Percentiles rank a stretch among this genome's conserved stretches.
Conservation (phyloP, 2,329 filamentous ascomycete species). For the Trichophyton mentagrophytes region DNA sequence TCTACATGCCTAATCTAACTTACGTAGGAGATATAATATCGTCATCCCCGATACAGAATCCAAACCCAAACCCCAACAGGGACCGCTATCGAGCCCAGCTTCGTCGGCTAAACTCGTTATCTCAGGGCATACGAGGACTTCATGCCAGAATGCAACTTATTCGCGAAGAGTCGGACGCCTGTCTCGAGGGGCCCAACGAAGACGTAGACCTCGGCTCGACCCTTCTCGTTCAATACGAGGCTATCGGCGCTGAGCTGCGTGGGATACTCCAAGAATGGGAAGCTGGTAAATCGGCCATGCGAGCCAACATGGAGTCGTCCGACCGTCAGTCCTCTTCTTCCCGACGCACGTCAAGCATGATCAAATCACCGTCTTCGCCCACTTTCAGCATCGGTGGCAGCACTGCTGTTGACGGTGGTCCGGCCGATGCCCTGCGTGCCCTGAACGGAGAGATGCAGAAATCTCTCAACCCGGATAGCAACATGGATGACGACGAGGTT, state of each 20-base stretch:
- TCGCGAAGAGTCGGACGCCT: slow-evolving; percentile 74
- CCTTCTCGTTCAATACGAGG: slow-evolving; percentile 83
- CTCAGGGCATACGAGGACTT: slow-evolving; percentile 76
- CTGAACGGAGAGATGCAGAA: slow-evolving; percentile 56
- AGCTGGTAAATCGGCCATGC: slow-evolving; percentile 68
- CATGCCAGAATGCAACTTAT: slow-evolving; percentile 91
- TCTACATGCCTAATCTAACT: slow-evolving; percentile 5
- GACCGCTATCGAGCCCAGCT: slow-evolving; percentile 79
- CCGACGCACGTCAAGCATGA: slow-evolving; percentile 34
- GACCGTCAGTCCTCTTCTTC: slow-evolving; percentile 9
- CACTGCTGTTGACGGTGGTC: slow-evolving; percentile 43
- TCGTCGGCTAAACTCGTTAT: slow-evolving; percentile 75
- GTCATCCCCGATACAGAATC: slow-evolving; percentile 29
- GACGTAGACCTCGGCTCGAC: slow-evolving; percentile 60
- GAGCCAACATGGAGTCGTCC: slow-evolving; percentile 61
- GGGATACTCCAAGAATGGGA: slow-evolving; percentile 76
- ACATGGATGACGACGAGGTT: slow-evolving; percentile 54
- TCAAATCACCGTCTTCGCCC: slow-evolving; percentile 31
- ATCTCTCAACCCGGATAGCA: slow-evolving; percentile 20
- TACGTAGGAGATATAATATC: slow-evolving; percentile 31
- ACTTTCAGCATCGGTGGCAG: slow-evolving; percentile 35
- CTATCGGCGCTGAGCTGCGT: slow-evolving; percentile 77
- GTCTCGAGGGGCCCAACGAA: slow-evolving; percentile 58
- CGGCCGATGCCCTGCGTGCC: slow-evolving; percentile 59
- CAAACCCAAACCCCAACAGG: slow-evolving; percentile 46